Evolutionary conservation across 305 asterid genomes (phyloP), one percentile per base, ranked within the genome.

Genomic region (Lippia alba): DNA sequence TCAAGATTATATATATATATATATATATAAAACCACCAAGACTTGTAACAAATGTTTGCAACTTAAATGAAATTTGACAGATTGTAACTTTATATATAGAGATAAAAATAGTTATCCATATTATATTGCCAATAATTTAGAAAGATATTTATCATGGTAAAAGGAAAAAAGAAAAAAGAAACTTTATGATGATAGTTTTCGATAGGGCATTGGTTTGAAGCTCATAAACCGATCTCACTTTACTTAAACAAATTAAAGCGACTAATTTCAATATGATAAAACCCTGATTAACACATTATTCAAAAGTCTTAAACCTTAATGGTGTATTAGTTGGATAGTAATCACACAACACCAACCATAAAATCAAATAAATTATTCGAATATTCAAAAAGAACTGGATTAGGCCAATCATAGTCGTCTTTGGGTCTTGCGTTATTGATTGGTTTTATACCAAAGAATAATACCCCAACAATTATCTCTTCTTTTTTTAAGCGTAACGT

Each of bases 401-500:
- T 64, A 63, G 51, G 64, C 74, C 76, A 68, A 71, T 64, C 65
- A 64, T 34, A 67, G 34, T 64, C 73, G 51, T 39, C 45, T 45
- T 10, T 44, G 12, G 49, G 10, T 53, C 66, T 59, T 30, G 64
- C 72, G 17, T 55, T 54, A 1, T 56, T n/a, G 44, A 41, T 60
- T 36, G 69, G 73, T 66, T 67, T 54, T 57, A 50, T 78, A 4
- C 74, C 70, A 3, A 57, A 44, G 77, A 76, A 77, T 82, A 70
- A 66, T 64, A 56, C 53, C 64, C 32, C 69, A 51, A 36, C 18
- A 17, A 55, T 64, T 76, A 49, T 73, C 75, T 20, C 74, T 39
- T 50, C 56, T 30, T 15, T 9, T 58, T 24, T 24, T 24, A 24
- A 1, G 30, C 30, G 3, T 24, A 24, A 24, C 30, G 30, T 12